Evolutionary conservation across 306 rosid genomes (phyloP), one percentile per base, ranked within the genome.

Genomic region (Cucumis cinereus): DNA sequence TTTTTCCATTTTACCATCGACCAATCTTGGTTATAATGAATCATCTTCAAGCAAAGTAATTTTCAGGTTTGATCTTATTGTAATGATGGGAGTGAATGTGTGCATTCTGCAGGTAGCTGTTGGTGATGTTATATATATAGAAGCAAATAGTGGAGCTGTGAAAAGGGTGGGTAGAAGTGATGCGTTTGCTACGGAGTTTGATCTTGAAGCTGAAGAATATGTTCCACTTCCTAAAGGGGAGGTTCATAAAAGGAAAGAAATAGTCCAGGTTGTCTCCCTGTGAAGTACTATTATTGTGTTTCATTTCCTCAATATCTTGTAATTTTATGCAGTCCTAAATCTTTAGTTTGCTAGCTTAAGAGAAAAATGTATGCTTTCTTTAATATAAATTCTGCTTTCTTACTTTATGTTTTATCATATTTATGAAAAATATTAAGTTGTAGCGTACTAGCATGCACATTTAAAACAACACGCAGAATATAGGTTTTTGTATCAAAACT

Each of bases 201-300:
- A 94, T 86, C 96, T 94, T 74, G 98, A 94, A 80, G 98, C 98
- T 43, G 98, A 94, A 77, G 98, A 94, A 81, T 94, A 94, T 79
- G 97, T 94, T 75, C 97, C 98, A 58, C 97, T 94, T 84, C 97
- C 98, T 40, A 94, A 94, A 88, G 98, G 98, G 64, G 98, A 94
- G 87, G 98, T 94, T 84, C 98, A 94, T 84, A 94, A 94, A 66
- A 91, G 89, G 85, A 94, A 94, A 80, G 98, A 94, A 83, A 91
- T 94, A 79, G 97, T 94, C 75, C 95, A 94, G 98, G 96, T 94
- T 73, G 74, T 77, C 84, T 87, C 85, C 57, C 11, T 68, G 58
- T 63, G 79, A 71, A 75, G 77, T 43, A 69, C 24, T 43, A 55
- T 69, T 74, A 68, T 24, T 53, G 38, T 24, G 47, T 61, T 62